Evolutionary conservation across 371 early-diverging fungal genomes (phyloP), one percentile per base, ranked within the genome.

Genomic region (Cladochytrium tenue): DNA sequence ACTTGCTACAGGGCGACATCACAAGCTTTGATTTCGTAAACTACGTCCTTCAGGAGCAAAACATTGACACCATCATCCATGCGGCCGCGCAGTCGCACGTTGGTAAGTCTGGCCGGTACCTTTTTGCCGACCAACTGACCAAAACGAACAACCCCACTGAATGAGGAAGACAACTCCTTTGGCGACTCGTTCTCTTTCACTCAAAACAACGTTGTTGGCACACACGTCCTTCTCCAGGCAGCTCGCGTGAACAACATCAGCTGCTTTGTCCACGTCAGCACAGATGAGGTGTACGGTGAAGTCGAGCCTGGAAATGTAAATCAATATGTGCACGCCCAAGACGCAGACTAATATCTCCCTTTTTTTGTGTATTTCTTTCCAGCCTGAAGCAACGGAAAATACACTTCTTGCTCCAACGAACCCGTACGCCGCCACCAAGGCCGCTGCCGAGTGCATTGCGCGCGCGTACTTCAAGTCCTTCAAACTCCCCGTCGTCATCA

Each of bases 251-350:
- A 82, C 68, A 67, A 70, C 7, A 75, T 89, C 51, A 76, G 76
- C 32, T 75, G 87, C 28, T 92, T 94, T 70, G 83, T 94, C 63
- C 92, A 90, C 76, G 88, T 94, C 36, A 87, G 88, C 60, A 94
- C 94, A 0, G 94, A 94, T 66, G 94, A 94, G 71, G 94, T 94
- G 0, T 94, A 94, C 69, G 94, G 94, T 3, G 92, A 91, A 73
- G 87, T 70, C 32, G 64, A 59, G 57, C 27, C 23, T 1, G 71
- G 68, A 53, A 65, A 64, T 53, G 80, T 76, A 30, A 62, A 66
- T 56, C 31, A 68, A 23, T 33, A 35, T 66, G 15, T 27, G 34
- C 35, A 43, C 17, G 10, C 58, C 32, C 31, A 32, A 28, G 7
- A 58, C 7, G 31, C 50, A 34, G 51, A 60, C 7, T 7, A 27